Evolutionary conservation across 768 basidiomycete species (phyloP).

Genomic region (Xerocomellus intermedius): DNA sequence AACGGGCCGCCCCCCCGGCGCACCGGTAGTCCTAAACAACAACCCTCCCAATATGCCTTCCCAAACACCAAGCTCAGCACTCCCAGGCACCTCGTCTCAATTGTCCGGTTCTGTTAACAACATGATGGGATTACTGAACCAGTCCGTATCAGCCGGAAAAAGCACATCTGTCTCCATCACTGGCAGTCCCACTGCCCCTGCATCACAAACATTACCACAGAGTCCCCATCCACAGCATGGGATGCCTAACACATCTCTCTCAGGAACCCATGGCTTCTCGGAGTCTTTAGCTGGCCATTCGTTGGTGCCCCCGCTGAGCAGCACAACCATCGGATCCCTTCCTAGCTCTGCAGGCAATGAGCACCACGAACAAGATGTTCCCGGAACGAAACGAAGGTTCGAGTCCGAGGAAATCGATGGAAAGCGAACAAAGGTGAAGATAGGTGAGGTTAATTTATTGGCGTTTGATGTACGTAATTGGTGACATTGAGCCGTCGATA

Average conservation of each 20-base stretch:
- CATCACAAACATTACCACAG: constrained; percentile 31
- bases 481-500: constrained; percentile 24
- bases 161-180: constrained; percentile 18
- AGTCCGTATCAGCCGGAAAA: constrained; percentile 23
- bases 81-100: constrained; percentile 21
- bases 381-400: constrained; percentile 70
- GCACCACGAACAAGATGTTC: constrained; percentile 56
- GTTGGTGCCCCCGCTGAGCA: constrained; percentile 12
- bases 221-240: constrained; percentile 30
- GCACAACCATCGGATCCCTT: constrained; percentile 11
- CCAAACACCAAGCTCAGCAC: constrained; percentile 13
- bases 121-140: constrained; percentile 28
- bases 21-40: constrained; percentile 11
- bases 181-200: constrained; percentile 24
- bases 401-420: constrained; percentile 61
- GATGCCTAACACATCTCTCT: constrained; percentile 16
- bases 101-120: constrained; percentile 14
- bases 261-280: constrained; percentile 27
- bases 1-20: constrained; percentile 34
- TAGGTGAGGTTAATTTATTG: constrained; percentile 47
- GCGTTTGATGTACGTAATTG: constrained; percentile 25
- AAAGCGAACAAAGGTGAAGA: constrained; percentile 73
- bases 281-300: constrained; percentile 25
- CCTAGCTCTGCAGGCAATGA: constrained; percentile 16
- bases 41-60: constrained; percentile 19